A percentile compares a stretch with the other conserved stretches of the same genome.
phyloP scores from a whole-genome alignment of 352 stramenopile genomes.

The Phytophthora pisi region DNA sequence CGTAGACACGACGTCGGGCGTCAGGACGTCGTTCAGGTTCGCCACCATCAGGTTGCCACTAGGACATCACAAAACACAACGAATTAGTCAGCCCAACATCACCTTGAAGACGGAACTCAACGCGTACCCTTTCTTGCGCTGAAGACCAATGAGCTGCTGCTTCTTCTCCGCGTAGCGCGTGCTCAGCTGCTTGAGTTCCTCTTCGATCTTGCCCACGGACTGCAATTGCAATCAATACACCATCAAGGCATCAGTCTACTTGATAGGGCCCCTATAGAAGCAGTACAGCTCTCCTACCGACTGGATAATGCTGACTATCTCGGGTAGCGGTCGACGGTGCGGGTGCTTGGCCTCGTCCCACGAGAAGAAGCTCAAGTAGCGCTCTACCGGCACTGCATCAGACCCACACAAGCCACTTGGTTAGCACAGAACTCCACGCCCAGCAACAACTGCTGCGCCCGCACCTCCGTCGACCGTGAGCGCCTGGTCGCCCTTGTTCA shows the following conservation, averaged over 20 bases:
- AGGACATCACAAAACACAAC: neutral
- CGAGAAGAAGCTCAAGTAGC: conserved; percentile 97
- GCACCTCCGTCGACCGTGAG: conserved; percentile 87
- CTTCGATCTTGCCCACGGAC: conserved; percentile 95
- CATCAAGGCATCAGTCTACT: neutral
- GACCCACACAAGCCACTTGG: neutral
- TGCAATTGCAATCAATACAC: conserved; percentile 26
- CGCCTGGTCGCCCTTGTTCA: conserved; percentile 88
- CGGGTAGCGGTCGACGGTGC: conserved; percentile 95
- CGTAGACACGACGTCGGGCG: conserved; percentile 86
- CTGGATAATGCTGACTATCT: conserved; percentile 96
- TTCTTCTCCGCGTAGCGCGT: conserved; percentile 95
- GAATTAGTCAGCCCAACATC: neutral
- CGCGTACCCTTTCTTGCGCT: conserved; percentile 92
- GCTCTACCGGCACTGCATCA: conserved; percentile 85
- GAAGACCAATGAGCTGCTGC: conserved; percentile 85
- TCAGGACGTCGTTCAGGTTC: conserved; percentile 96
- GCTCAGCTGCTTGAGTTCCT: conserved; percentile 96
- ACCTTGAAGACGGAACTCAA: neutral
- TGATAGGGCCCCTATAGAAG: neutral
- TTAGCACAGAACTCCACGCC: neutral
- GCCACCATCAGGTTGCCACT: conserved; percentile 94
- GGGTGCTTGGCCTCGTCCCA: conserved; percentile 99
- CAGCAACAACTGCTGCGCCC: neutral
- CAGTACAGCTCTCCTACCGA: conserved; percentile 49